A percentile compares a stretch with the other conserved stretches of the same genome.
Conservation (phyloP, 1,284 basidiomycete species). For the Rhodotorula glutinis region DNA sequence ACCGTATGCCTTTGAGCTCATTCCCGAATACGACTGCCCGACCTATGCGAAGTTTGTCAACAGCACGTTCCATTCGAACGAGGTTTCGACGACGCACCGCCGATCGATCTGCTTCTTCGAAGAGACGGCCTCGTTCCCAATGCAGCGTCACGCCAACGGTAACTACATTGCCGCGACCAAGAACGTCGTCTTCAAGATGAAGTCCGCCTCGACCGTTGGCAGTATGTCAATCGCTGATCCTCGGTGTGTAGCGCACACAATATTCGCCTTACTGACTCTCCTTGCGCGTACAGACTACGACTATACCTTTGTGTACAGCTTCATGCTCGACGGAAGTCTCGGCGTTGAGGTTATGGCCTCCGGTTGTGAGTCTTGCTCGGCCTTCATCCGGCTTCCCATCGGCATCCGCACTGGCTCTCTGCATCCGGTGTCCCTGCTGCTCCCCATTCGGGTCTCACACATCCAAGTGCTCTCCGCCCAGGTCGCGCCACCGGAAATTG, state of each 20-base stretch:
- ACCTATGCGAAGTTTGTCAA: conserved; percentile 41
- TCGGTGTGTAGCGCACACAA: not conserved
- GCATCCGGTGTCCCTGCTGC: too few relatives aligned
- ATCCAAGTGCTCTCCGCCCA: too few relatives aligned
- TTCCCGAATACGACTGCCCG: conserved; percentile 46
- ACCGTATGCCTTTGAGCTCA: conserved; percentile 43
- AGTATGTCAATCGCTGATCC: conserved; percentile 10
- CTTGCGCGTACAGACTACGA: not conserved
- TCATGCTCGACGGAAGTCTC: conserved; percentile 46
- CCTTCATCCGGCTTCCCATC: not conserved
- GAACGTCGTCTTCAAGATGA: conserved; percentile 45
- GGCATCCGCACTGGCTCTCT: conserved; percentile 1
- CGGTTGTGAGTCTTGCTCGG: conserved; percentile 34
- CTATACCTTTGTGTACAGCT: conserved; percentile 37
- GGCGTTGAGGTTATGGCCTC: conserved; percentile 46
- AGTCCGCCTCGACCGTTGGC: conserved; percentile 46
- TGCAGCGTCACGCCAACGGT: conserved; percentile 45
- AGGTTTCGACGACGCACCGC: conserved; percentile 43
- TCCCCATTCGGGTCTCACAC: too few relatives aligned
- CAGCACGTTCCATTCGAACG: conserved; percentile 44
- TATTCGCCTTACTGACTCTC: not conserved
- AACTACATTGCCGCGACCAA: conserved; percentile 45
- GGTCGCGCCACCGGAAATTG: too few relatives aligned
- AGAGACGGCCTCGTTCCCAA: conserved; percentile 41
- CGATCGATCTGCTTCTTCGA: conserved; percentile 47